A percentile compares a stretch with the other conserved stretches of the same genome.
These are phyloP conservation scores for Cardamine resedifolia DNA, from an alignment of 345 rosid species.

Conservation along the genomic window DNA sequence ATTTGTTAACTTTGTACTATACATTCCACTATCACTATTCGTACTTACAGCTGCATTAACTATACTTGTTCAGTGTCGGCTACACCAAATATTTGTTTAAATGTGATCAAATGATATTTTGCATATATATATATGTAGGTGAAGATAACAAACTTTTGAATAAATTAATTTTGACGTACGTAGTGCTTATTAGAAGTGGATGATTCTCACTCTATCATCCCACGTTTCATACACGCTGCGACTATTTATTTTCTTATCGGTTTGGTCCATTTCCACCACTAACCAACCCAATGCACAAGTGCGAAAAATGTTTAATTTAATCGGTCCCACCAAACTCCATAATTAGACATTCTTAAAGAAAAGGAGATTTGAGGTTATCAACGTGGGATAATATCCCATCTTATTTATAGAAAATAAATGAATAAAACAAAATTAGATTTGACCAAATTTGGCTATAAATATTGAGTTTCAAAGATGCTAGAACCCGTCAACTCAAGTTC, in stretches of 20 bases:
- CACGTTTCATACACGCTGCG: conserved; percentile 32
- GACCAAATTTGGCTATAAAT: conserved; percentile 26
- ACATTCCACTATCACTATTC: neutral
- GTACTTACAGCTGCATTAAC: neutral
- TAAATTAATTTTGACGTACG: neutral
- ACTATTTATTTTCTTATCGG: neutral
- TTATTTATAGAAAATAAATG: neutral
- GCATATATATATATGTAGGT: neutral
- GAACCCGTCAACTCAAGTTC: neutral
- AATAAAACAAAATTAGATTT: conserved; percentile 20
- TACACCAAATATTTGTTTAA: neutral
- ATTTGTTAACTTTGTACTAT: neutral
- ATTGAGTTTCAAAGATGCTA: conserved; percentile 10
- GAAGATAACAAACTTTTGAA: neutral
- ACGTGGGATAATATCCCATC: conserved; percentile 5
- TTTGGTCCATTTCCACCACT: conserved; percentile 23
- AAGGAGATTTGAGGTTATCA: conserved; percentile 18
- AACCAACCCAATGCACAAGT: neutral
- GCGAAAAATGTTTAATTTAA: neutral
- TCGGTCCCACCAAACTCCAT: conserved; percentile 30
- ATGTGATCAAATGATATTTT: conserved; percentile 15
- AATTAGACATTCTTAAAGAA: conserved; percentile 12
- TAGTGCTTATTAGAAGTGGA: conserved; percentile 14
- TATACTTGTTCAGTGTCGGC: neutral
- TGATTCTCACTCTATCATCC: conserved; percentile 15